Evolutionary conservation across 441 rosid genomes (phyloP), one percentile per base, ranked within the genome.

Genomic region (Adansonia rubrostipa): DNA sequence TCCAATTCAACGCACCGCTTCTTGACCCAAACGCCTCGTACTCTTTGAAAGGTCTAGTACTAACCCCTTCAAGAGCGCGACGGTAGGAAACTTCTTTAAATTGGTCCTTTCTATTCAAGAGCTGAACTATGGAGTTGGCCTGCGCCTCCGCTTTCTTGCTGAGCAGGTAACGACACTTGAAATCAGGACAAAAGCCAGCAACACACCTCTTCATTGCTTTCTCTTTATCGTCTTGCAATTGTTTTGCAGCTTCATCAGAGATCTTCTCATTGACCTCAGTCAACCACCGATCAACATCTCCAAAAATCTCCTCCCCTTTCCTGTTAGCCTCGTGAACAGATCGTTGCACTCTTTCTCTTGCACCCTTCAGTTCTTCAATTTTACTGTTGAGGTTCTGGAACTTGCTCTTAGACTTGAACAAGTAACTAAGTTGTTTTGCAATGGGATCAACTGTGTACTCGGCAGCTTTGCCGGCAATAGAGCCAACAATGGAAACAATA

Each of bases 271-370:
- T 57, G 5, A 19, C 62, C 62, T 6, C 9, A 5, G 50, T 15
- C 60, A 81, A 24, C 88, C 88, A 86, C 5, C 14, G 53, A 0
- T 13, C 0, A 7, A 82, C 82, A 11, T 14, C 1, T 0, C 5
- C 20, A 5, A 72, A 61, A 45, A 83, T 77, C 6, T 9, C 1
- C 33, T 20, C 63, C 1, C 63, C 63, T 0, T 9, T 58, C 63
- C 33, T 58, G 0, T 9, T 58, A 20, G 80, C 85, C 9, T 42
- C 61, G 0, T 45, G 45, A 60, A 80, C 81, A 0, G 1, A 4
- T 4, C 51, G 63, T 67, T 28, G 48, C 62, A 84, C 11, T 22
- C 72, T 71, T 11, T 3, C 22, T 58, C 9, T 51, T 9, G 33
- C 73, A n/a, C 4, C 42, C 13, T 5, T 11, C 11, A 87, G 81